Conservation (phyloP, 2,329 filamentous ascomycete species). For the Alternaria conjuncta region DNA sequence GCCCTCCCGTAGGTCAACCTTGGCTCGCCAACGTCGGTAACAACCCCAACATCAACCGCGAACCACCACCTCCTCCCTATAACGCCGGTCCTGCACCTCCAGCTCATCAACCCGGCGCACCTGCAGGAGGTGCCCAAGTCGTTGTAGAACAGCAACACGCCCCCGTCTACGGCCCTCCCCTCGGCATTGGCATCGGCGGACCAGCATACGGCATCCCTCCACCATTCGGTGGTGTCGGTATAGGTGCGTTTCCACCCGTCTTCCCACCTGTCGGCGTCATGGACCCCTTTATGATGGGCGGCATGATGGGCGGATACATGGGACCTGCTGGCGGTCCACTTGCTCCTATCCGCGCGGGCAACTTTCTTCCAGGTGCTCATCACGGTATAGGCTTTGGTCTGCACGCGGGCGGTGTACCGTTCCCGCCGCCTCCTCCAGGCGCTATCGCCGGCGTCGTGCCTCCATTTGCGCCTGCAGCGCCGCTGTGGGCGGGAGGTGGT, state of each 20-base stretch:
- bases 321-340: slow-evolving; percentile 32
- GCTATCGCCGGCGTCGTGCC: slow-evolving; percentile 26
- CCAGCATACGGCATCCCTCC: slow-evolving; percentile 21
- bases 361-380: slow-evolving; percentile 33
- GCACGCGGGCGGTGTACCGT: slow-evolving; percentile 25
- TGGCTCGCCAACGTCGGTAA: slow-evolving; percentile 39
- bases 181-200: slow-evolving; percentile 27
- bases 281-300: slow-evolving; percentile 27
- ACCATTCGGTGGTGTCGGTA: slow-evolving; percentile 24
- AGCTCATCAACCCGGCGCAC: slow-evolving; percentile 8
- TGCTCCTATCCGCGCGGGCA: slow-evolving; percentile 31
- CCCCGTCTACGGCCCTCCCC: slow-evolving; percentile 30
- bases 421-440: slow-evolving; percentile 35
- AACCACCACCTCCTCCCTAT: slow-evolving; percentile 37
- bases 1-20: slow-evolving; percentile 34
- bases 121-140: slow-evolving; percentile 10
- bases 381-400: slow-evolving; percentile 36
- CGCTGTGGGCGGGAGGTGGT: slow-evolving; percentile 30
- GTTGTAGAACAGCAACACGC: slow-evolving; percentile 31
- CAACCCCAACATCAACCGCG: slow-evolving; percentile 46
- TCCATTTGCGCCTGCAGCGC: slow-evolving; percentile 32
- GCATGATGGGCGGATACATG: not conserved
- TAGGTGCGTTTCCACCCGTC: slow-evolving; percentile 35
- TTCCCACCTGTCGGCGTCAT: slow-evolving; percentile 22
- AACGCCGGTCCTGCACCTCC: slow-evolving; percentile 18